Evolutionary conservation across 805 yeast species (phyloP).

Genomic region (Phaffomyces opuntiae): DNA sequence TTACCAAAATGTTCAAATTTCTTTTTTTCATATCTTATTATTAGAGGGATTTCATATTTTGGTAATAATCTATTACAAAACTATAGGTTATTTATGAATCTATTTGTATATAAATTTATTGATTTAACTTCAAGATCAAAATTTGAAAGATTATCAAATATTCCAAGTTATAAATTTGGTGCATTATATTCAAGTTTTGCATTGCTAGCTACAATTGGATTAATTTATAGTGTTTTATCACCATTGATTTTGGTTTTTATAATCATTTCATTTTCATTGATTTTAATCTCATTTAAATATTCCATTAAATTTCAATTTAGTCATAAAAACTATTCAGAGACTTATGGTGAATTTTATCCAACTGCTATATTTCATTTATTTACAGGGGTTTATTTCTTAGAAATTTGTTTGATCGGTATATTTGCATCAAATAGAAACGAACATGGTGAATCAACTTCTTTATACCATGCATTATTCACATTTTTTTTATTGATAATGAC

Average conservation of each 20-base stretch:
- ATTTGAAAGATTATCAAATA: constrained; percentile 35
- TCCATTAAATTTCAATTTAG: constrained; percentile 53
- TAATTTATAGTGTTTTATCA: constrained; percentile 72
- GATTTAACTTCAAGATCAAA: constrained; percentile 58
- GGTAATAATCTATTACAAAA: constrained; percentile 66
- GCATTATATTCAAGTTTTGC: constrained; percentile 70
- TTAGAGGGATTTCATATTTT: constrained; percentile 69
- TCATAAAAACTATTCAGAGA: constrained; percentile 47
- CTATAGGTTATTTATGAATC: constrained; percentile 38
- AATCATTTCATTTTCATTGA: constrained; percentile 47
- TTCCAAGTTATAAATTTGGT: constrained; percentile 65
- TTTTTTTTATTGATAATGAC: constrained; percentile 45
- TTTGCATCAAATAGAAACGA: constrained; percentile 54
- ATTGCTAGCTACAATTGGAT: constrained; percentile 68
- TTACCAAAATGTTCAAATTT: constrained; percentile 84
- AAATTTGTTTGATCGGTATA: constrained; percentile 70
- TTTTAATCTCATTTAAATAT: constrained; percentile 64
- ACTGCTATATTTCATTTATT: constrained; percentile 70
- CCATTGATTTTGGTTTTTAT: constrained; percentile 68
- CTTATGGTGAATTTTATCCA: constrained; percentile 66
- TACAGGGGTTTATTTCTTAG: constrained; percentile 76
- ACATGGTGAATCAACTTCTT: constrained; percentile 36
- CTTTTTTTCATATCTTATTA: constrained; percentile 68
- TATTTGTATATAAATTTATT: constrained; percentile 27
- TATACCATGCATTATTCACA: constrained; percentile 47